phyloP scores from a whole-genome alignment of 2,329 filamentous ascomycete genomes.

The Davidsoniella virescens region DNA sequence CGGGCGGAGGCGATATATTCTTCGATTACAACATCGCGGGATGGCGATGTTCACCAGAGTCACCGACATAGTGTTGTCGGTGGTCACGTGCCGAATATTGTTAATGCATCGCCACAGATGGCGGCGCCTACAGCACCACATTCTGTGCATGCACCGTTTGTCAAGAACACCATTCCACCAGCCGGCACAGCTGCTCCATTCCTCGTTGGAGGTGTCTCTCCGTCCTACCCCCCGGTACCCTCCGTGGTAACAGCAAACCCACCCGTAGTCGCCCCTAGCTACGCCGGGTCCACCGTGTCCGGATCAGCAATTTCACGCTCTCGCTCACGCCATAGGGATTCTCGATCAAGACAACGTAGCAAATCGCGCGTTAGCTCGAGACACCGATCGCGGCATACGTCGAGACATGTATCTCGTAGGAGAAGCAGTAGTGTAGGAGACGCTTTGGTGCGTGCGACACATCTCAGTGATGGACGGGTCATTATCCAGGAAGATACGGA shows the following conservation, averaged over 20 bases:
- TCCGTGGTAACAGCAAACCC: too few species aligned
- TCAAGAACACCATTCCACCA: not conserved
- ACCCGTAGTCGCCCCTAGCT: not conserved
- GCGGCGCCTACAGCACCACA: not conserved
- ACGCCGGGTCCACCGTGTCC: not conserved
- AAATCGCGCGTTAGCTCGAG: conserved; percentile 4
- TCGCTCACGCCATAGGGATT: conserved; percentile 2
- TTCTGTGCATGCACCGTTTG: not conserved
- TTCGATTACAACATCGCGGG: not conserved
- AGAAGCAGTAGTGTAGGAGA: not conserved
- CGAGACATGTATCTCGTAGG: not conserved
- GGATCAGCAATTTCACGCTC: not conserved
- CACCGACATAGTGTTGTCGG: too few species aligned
- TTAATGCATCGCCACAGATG: not conserved
- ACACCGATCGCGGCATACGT: conserved; percentile 7
- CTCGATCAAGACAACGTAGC: not conserved
- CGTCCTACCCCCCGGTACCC: not conserved
- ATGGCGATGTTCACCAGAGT: too few species aligned
- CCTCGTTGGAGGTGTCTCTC: conserved; percentile 14
- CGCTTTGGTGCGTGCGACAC: conserved; percentile 1
- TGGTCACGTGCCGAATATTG: too few species aligned
- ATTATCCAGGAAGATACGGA: conserved; percentile 46
- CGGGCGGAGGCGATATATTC: conserved; percentile 1
- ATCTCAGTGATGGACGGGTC: conserved; percentile 36
- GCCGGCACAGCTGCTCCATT: conserved; percentile 21